A percentile compares a stretch with the other conserved stretches of the same genome.
phyloP scores from a whole-genome alignment of 2,329 filamentous ascomycete genomes.

The Blastomyces percursus region DNA sequence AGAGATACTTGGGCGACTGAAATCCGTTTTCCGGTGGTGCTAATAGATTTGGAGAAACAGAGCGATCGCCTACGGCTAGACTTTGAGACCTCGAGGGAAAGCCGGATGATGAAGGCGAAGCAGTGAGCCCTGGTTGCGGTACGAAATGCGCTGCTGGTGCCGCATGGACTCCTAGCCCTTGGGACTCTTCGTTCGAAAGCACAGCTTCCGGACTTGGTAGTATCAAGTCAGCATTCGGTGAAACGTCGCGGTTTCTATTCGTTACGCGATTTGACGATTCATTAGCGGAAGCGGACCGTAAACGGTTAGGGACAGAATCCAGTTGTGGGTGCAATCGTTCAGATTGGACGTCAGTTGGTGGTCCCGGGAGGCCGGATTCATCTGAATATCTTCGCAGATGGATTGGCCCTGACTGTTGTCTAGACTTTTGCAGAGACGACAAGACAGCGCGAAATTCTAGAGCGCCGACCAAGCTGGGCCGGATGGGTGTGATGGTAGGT shows the following conservation, averaged over 20 bases:
- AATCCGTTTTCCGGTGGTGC: conserved; percentile 34
- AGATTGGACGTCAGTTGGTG: not conserved
- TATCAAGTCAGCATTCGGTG: conserved; percentile 25
- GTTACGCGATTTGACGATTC: conserved; percentile 41
- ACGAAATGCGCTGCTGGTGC: not conserved
- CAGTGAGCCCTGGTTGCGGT: conserved; percentile 17
- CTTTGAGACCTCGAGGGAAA: conserved; percentile 25
- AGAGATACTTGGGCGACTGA: conserved; percentile 28
- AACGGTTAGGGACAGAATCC: conserved; percentile 22
- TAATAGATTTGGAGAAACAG: conserved; percentile 32
- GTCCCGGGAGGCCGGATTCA: conserved; percentile 40
- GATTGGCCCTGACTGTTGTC: conserved; percentile 62
- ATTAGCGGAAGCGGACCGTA: conserved; percentile 50
- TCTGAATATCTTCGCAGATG: conserved; percentile 60
- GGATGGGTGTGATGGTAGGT: conserved; percentile 69
- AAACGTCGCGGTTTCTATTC: conserved; percentile 24
- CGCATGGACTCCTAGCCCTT: conserved; percentile 3
- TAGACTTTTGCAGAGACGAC: conserved; percentile 71
- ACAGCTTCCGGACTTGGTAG: conserved; percentile 26
- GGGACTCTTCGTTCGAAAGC: conserved; percentile 13
- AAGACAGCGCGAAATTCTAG: conserved; percentile 88
- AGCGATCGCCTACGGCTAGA: conserved; percentile 19
- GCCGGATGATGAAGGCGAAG: conserved; percentile 27
- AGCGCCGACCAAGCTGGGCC: conserved; percentile 84
- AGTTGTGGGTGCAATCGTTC: conserved; percentile 17